Conservation (phyloP, 2,329 filamentous ascomycete species). For the Phaeomoniella chlamydospora region DNA sequence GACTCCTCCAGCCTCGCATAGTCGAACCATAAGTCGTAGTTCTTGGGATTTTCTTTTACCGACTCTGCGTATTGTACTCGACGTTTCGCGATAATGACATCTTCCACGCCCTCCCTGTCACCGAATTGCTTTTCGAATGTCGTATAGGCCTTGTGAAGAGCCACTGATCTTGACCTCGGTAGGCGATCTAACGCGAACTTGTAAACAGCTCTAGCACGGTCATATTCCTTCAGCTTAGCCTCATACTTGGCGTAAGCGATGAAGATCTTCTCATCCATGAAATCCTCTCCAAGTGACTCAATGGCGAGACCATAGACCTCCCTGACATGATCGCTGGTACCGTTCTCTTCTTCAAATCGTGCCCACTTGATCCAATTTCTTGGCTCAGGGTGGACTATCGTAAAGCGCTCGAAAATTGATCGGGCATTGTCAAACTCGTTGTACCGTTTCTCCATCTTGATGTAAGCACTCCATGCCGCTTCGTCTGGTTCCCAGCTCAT, state of each 20-base stretch:
- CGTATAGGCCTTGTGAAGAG: constrained; percentile 85
- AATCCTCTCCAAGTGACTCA: constrained; percentile 81
- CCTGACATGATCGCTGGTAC: constrained; percentile 78
- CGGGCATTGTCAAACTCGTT: constrained; percentile 82
- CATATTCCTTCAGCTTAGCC: constrained; percentile 86
- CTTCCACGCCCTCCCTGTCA: constrained; percentile 81
- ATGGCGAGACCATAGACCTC: constrained; percentile 84
- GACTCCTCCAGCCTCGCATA: constrained; percentile 83
- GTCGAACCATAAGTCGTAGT: constrained; percentile 96
- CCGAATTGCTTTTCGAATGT: constrained; percentile 98
- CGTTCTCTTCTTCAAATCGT: constrained; percentile 89
- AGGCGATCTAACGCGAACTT: constrained; percentile 91
- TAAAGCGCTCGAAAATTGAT: constrained; percentile 79
- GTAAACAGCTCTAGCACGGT: constrained; percentile 86
- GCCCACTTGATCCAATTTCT: constrained; percentile 99
- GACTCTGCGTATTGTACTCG: constrained; percentile 89
- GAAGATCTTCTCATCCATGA: constrained; percentile 91
- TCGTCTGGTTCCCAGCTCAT: constrained; percentile 98
- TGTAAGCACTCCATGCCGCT: constrained; percentile 87
- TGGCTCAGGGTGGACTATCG: constrained; percentile 82
- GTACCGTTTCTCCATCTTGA: constrained; percentile 93
- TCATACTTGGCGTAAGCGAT: constrained; percentile 93
- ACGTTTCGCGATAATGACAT: constrained; percentile 88
- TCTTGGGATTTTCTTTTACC: constrained; percentile 84
- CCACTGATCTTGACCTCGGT: constrained; percentile 70